Percentiles rank a stretch among this genome's conserved stretches.
phyloP scores from a whole-genome alignment of 768 basidiomycete species.

The Dentipellis fragilis region DNA sequence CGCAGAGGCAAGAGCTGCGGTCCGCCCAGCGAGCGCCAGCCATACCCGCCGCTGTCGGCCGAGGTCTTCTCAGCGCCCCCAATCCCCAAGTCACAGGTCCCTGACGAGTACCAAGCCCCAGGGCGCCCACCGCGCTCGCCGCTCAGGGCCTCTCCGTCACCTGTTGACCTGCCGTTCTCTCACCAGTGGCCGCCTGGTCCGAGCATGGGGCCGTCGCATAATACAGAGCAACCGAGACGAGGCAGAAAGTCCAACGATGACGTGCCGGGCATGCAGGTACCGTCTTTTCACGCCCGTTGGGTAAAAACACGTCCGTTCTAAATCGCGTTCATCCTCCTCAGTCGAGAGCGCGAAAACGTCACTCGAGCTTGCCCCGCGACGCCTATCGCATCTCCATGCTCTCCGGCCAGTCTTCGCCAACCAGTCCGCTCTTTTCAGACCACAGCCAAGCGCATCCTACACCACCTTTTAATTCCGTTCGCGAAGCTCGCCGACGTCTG shows the following conservation, averaged over 20 bases:
- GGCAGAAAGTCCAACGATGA: constrained; percentile 5
- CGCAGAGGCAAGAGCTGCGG: constrained; percentile 18
- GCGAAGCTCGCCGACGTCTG: constrained; percentile 16
- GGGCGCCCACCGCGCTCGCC: constrained; percentile 13
- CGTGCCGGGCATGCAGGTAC: constrained; percentile 12
- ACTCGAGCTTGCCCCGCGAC: constrained; percentile 15
- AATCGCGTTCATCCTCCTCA: background rate
- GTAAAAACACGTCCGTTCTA: background rate
- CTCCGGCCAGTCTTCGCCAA: constrained; percentile 10
- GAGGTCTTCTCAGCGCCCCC: constrained; percentile 11
- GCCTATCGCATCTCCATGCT: constrained; percentile 14
- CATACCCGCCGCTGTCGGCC: constrained; percentile 6
- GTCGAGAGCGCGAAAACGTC: constrained; percentile 9
- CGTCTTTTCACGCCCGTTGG: background rate
- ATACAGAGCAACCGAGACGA: constrained; percentile 10
- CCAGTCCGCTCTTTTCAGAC: constrained; percentile 13
- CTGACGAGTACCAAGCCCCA: constrained; percentile 1
- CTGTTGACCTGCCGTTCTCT: constrained; percentile 1
- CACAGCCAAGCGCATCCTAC: constrained; percentile 12
- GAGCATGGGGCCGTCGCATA: constrained; percentile 9
- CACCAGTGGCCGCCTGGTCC: constrained; percentile 4
- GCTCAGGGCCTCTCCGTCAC: constrained; percentile 8
- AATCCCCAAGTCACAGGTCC: constrained; percentile 8
- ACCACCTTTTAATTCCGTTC: constrained; percentile 14
- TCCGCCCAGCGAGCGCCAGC: constrained; percentile 8